Conservation (phyloP, 2,329 filamentous ascomycete genomes). For the Aspergillus transmontanensis region DNA sequence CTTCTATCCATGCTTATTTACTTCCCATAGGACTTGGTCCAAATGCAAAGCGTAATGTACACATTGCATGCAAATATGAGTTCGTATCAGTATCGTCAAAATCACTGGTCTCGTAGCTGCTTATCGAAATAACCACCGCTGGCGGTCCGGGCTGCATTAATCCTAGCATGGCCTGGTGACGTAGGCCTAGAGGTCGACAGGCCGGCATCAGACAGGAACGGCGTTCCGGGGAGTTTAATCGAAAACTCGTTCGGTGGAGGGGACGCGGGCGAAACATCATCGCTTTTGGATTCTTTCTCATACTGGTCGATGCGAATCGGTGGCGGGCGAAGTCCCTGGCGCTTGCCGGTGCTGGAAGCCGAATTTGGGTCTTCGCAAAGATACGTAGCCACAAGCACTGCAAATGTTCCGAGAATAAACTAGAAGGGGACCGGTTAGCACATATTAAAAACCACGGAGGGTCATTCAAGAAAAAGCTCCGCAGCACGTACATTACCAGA, state of each 20-base stretch:
- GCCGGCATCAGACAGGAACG: conserved; percentile 50
- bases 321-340: conserved; percentile 56
- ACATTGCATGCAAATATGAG: conserved; percentile 14
- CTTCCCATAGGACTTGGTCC: conserved; percentile 15
- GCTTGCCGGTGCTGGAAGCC: conserved; percentile 21
- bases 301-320: conserved; percentile 66
- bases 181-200: conserved; percentile 57
- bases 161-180: conserved; percentile 51
- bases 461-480: not conserved
- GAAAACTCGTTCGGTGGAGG: conserved; percentile 48
- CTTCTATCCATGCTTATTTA: conserved; percentile 24
- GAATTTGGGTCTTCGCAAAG: conserved; percentile 69
- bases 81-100: conserved; percentile 24
- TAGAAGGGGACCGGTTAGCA: conserved; percentile 41
- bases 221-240: conserved; percentile 50
- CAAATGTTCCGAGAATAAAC: conserved; percentile 78
- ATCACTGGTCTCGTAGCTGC: conserved; percentile 27
- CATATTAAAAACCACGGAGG: not conserved
- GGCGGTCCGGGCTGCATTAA: conserved; percentile 41
- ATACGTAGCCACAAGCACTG: conserved; percentile 82
- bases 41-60: conserved; percentile 14
- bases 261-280: conserved; percentile 26
- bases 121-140: conserved; percentile 43
- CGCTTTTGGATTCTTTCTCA: conserved; percentile 71
- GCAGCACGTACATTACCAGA: conserved; percentile 67